phyloP scores from a whole-genome alignment of 2,329 filamentous ascomycete species.

The Xylaria sp. region DNA sequence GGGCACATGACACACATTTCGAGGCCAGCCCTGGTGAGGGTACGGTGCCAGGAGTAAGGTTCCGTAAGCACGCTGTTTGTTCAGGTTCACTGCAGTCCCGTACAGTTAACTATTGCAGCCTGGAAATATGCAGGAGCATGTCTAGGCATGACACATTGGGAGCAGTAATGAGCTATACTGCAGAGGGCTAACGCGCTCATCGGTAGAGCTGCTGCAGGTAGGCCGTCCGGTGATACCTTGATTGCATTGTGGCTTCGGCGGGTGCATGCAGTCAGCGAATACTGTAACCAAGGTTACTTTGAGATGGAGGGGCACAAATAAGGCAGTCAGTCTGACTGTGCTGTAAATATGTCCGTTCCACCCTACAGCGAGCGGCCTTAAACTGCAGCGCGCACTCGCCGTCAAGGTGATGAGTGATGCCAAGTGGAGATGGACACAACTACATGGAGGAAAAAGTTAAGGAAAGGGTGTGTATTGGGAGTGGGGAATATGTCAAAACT shows the following conservation, averaged over 20 bases:
- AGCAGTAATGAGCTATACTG: background rate
- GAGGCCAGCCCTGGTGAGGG: background rate
- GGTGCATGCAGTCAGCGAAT: conserved; percentile 36
- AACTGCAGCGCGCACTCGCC: background rate
- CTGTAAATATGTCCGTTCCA: conserved; percentile 7
- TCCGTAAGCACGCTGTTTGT: conserved; percentile 9
- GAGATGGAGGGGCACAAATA: conserved; percentile 7
- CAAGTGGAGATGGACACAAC: conserved; percentile 19
- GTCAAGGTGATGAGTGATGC: conserved; percentile 16
- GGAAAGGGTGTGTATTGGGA: background rate
- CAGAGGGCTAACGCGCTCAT: conserved; percentile 23
- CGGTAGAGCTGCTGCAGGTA: conserved; percentile 21
- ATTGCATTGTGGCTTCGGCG: conserved; percentile 28
- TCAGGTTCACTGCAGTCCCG: conserved; percentile 13
- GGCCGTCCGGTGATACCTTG: conserved; percentile 23
- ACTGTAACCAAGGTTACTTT: conserved; percentile 23
- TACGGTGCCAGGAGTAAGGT: conserved; percentile 31
- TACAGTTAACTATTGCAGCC: conserved; percentile 32
- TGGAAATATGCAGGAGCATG: conserved; percentile 37
- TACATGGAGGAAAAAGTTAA: conserved; percentile 3
- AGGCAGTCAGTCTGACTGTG: conserved; percentile 19
- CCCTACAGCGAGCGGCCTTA: conserved; percentile 6
- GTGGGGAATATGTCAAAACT: conserved; percentile 15
- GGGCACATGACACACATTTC: conserved; percentile 18
- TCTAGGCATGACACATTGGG: conserved; percentile 13